Conservation (phyloP, 108 stramenopile genomes). For the Phaeodactylum tricornutum region DNA sequence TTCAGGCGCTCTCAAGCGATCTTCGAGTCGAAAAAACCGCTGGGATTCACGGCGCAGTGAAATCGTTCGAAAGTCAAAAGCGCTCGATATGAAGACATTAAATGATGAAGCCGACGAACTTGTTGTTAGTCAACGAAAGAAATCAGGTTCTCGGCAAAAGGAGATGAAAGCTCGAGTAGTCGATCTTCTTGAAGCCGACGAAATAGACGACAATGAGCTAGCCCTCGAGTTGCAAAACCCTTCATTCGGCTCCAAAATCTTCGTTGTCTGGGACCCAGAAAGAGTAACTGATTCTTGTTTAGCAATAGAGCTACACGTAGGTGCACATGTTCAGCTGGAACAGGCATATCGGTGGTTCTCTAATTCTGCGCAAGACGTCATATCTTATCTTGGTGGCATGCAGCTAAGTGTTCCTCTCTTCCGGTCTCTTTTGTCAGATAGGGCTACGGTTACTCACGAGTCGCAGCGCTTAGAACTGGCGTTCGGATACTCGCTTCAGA, state of each 20-base stretch:
- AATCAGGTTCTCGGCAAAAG: too few species aligned
- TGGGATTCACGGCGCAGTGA: conserved; percentile 15
- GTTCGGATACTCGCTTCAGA: too few species aligned
- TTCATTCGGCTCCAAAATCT: conserved; percentile 47
- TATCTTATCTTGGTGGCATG: conserved; percentile 59
- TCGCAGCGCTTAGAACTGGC: neutral
- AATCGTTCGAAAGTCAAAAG: conserved; percentile 11
- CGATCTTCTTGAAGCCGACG: conserved; percentile 2
- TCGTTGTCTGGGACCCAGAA: conserved; percentile 62
- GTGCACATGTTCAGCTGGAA: conserved; percentile 30
- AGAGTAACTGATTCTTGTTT: conserved; percentile 21
- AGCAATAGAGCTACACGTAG: conserved; percentile 49
- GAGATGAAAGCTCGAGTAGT: too few species aligned
- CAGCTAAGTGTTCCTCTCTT: conserved; percentile 55
- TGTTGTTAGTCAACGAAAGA: conserved; percentile 13
- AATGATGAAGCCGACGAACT: conserved; percentile 29
- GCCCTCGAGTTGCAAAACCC: conserved; percentile 17
- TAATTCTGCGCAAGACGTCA: conserved; percentile 40
- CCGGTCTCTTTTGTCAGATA: conserved; percentile 5
- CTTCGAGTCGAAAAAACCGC: neutral
- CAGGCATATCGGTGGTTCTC: conserved; percentile 32
- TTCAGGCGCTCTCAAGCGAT: conserved; percentile 9
- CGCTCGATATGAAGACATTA: conserved; percentile 11
- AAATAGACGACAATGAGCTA: neutral
- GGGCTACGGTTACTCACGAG: neutral